Percentiles rank a stretch among this genome's conserved stretches.
Evolutionary conservation across 768 basidiomycete genomes (phyloP).

Genomic region (Mycena vulgaris): DNA sequence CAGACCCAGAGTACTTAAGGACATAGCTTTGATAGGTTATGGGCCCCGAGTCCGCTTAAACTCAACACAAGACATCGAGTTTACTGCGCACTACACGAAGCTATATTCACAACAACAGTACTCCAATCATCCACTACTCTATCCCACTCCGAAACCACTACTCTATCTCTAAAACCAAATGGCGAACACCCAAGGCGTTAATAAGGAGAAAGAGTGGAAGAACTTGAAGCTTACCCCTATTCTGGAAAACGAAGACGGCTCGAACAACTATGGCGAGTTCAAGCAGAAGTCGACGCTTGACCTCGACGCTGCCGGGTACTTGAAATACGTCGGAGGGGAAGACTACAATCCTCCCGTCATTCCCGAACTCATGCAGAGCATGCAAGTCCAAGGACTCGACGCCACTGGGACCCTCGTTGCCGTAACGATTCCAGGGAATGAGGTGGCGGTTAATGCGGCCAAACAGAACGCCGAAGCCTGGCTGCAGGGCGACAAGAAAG

Average conservation of each 20-base stretch:
- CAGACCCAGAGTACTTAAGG: too few species aligned
- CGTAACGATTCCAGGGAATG: slow-evolving; percentile 18
- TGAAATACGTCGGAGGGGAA: slow-evolving; percentile 13
- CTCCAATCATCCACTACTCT: too few species aligned
- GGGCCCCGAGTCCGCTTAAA: too few species aligned
- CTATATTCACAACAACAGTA: too few species aligned
- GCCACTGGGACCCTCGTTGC: neutral
- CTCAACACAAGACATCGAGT: too few species aligned
- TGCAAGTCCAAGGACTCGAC: slow-evolving; percentile 12
- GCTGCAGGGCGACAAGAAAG: slow-evolving; percentile 19
- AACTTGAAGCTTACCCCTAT: slow-evolving; percentile 28
- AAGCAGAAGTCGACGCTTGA: slow-evolving; percentile 22
- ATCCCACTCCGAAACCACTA: neutral
- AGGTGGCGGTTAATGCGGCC: neutral
- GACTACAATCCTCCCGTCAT: slow-evolving; percentile 27
- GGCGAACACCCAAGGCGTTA: neutral
- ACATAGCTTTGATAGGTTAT: too few species aligned
- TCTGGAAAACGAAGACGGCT: slow-evolving; percentile 4
- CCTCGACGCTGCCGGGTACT: slow-evolving; percentile 23
- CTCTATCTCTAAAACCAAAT: neutral
- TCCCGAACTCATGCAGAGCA: slow-evolving; percentile 4
- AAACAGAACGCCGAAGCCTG: slow-evolving; percentile 9
- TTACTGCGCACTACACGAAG: too few species aligned
- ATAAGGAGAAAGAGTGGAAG: slow-evolving; percentile 23
- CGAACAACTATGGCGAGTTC: slow-evolving; percentile 29